phyloP scores from a whole-genome alignment of 164 flowering plant species.

The Dillenia suffruticosa region DNA sequence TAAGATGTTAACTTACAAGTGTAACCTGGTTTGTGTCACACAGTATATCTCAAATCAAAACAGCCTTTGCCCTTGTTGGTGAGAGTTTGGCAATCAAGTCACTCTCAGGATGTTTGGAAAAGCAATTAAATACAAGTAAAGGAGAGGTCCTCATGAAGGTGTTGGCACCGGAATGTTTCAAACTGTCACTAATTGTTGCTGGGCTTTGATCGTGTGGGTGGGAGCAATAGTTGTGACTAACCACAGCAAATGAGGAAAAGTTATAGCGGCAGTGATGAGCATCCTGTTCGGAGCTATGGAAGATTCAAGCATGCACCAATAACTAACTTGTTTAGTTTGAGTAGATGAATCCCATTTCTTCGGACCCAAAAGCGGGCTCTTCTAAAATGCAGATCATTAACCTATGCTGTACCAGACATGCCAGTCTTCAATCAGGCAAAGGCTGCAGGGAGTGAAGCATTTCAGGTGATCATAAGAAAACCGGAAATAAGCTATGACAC shows the following conservation, averaged over 20 bases:
- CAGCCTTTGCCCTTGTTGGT: constrained; percentile 71
- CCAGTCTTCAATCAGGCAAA: constrained; percentile 66
- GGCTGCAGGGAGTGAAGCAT: constrained; percentile 58
- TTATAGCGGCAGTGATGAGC: constrained; percentile 69
- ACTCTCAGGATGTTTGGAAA: constrained; percentile 43
- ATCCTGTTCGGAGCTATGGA: constrained; percentile 80
- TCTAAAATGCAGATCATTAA: constrained; percentile 50
- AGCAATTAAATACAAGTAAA: constrained; percentile 38
- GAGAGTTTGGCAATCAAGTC: constrained; percentile 44
- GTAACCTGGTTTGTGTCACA: constrained; percentile 13
- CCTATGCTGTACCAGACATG: constrained; percentile 69
- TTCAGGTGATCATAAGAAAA: constrained; percentile 48
- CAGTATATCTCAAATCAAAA: constrained; percentile 64
- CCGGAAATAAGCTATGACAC: constrained; percentile 28
- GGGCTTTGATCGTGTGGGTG: constrained; percentile 68
- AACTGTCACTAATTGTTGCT: constrained; percentile 47
- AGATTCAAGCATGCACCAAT: constrained; percentile 7
- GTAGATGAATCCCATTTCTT: neutral
- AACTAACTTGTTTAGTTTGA: neutral
- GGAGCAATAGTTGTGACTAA: constrained; percentile 51
- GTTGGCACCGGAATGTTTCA: constrained; percentile 64
- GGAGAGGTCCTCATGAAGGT: constrained; percentile 58
- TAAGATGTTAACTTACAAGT: neutral
- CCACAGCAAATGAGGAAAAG: constrained; percentile 42
- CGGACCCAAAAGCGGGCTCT: neutral